These are phyloP conservation scores for Cercospora brassicicola DNA, from an alignment of 2,329 filamentous ascomycete genomes.

Conservation along the genomic window DNA sequence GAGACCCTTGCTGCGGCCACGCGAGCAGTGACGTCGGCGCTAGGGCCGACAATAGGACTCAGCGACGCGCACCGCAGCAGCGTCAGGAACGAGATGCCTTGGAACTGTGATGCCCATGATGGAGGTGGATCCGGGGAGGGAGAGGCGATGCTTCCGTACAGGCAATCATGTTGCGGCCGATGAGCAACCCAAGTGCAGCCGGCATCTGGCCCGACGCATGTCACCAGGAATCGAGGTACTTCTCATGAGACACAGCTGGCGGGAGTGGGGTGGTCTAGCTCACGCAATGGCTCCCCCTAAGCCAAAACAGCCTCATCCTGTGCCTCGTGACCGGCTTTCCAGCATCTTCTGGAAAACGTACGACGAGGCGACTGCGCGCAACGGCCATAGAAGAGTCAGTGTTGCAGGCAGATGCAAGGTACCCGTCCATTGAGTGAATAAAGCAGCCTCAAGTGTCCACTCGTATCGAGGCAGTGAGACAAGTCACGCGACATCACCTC, in stretches of 20 bases:
- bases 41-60: conserved; percentile 1
- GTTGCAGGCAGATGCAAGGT: conserved; percentile 5
- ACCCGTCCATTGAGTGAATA: not conserved
- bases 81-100: not conserved
- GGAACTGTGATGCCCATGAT: not conserved
- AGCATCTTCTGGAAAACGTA: not conserved
- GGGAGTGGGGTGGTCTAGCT: not conserved
- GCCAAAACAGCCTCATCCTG: not conserved
- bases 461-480: not conserved
- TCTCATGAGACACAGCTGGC: conserved; percentile 7
- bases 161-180: not conserved
- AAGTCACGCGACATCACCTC: conserved; percentile 6
- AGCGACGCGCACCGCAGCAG: not conserved
- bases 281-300: conserved; percentile 2
- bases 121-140: not conserved
- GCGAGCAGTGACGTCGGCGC: conserved; percentile 7
- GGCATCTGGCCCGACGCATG: conserved; percentile 1
- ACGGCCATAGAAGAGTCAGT: not conserved
- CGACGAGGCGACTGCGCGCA: not conserved
- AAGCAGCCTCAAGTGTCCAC: not conserved
- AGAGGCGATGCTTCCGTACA: not conserved
- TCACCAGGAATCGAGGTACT: conserved; percentile 6
- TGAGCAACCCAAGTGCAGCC: conserved; percentile 6
- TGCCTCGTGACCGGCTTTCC: not conserved
- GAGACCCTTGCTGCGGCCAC: not conserved